Base-by-base conservation (phyloP, 768 basidiomycete species). In the Calocera viscosa region DNA sequence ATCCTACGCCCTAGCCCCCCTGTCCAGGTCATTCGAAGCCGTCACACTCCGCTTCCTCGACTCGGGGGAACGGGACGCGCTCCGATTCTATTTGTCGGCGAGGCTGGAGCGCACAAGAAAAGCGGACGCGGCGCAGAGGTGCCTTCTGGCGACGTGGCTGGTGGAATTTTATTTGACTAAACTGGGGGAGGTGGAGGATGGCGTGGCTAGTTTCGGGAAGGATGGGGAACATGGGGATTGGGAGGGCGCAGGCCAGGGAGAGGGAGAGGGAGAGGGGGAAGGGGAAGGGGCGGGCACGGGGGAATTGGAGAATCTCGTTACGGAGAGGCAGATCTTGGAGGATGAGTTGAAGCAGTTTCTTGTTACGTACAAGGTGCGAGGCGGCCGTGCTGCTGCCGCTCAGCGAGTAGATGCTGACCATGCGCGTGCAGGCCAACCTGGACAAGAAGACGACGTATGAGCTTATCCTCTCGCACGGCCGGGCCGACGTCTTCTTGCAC, bases 71-170 rank as follows among this genome's bases (percentile, higher is more conserved):
- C 83, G 90, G 40, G 96, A 99, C 76, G 86, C 94, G 0, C 78
- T 98, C 69, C 80, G 96, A 64, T 89, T 90, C 38, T 99, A 96
- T 75, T 80, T 99, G 5, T 87, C 90, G 32, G 89, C 91, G 12
- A 82, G 91, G 64, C 79, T 99, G 38, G 94, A 96, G 72, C 79
- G 91, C 41, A 88, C 91, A 33, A 83, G 85, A 67, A 94, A 90
- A 77, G 83, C 82, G 94, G 93, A 96, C 72, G 71, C 89, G 40
- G 94, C 92, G 0, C 94, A 97, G 75, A 83, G 96, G 41, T 94
- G 94, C 88, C 93, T 98, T 86, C 79, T 99, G 22, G 94, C 96
- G 19, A 97, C 94, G 0, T 99, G 96, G 96, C 85, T 99, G 14
- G 88, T 96, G 33, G 96, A 99, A 76, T 92, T 98, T 70, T 97